Base-by-base conservation (phyloP, 2,329 filamentous ascomycete species). In the Talaromyces sp. region DNA sequence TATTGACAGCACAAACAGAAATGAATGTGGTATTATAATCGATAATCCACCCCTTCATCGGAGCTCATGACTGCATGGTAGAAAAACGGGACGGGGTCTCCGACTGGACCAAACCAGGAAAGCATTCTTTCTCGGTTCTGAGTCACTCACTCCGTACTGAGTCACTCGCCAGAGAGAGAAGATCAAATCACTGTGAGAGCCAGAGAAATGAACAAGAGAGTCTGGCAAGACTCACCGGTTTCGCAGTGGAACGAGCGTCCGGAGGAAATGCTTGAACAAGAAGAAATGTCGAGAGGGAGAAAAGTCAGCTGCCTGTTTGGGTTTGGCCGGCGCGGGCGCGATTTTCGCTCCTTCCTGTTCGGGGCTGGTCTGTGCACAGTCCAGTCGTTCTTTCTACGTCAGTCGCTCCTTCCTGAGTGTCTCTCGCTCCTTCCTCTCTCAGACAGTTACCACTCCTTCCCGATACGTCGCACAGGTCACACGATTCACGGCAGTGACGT, bases 301-400 rank as follows among this genome's bases (percentile, higher is more conserved):
- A 13, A 22, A 49, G n/a, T 41, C 59, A 57, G 57, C 63, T 65
- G 49, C 63, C 63, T 65, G 10, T 60, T 62, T 41, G 49, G 58
- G 63, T 22, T 41, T 62, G 41, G 58, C 49, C 14, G 35, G 14
- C 27, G 11, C 6, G 22, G 56, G 10, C 27, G 5, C 2, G 0
- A 27, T 24, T 61, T 16, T 16, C 16, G 27, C 59, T 61, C 59
- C 59, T 61, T 47, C 59, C 59, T 61, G 41, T 49, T 61, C 7
- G 14, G 43, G 59, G 7, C 11, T 61, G 47, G 31, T 37, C n/a
- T 22, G 52, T 37, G 52, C 52, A 56, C 52, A 37, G 52, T 56
- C 52, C 52, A 56, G 52, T 22, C 52, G 52, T 56, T 56, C 52
- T 31, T 7, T 27, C 11, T 50, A 2, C 24, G 47, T 49, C 19